Conservation (phyloP, 2,329 filamentous ascomycete species). For the Drechmeria coniospora region DNA sequence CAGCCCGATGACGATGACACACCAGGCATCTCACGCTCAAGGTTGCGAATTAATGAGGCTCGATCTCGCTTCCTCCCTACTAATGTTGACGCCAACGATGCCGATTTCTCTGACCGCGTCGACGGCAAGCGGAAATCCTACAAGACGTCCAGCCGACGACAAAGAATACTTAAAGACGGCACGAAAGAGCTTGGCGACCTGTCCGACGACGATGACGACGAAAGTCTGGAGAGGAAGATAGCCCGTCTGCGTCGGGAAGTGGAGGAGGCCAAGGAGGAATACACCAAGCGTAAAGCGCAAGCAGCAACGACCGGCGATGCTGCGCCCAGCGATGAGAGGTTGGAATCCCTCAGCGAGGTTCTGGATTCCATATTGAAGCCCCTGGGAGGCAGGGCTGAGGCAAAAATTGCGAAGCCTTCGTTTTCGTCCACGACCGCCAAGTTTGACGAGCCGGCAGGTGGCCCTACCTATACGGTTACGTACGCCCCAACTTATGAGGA, state of each 20-base stretch:
- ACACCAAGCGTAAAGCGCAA: slow-evolving; percentile 36
- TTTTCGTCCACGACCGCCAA: slow-evolving; percentile 6
- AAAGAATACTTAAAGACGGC: slow-evolving; percentile 46
- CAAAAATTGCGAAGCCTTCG: slow-evolving; percentile 5
- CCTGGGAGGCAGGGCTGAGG: slow-evolving; percentile 5
- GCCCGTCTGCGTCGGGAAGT: slow-evolving; percentile 72
- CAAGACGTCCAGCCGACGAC: slow-evolving; percentile 53
- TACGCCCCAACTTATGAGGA: slow-evolving; percentile 51
- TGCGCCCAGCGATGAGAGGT: slow-evolving; percentile 12
- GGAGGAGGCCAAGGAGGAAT: slow-evolving; percentile 53
- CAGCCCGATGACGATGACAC: slow-evolving; percentile 48
- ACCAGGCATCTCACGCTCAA: slow-evolving; percentile 58
- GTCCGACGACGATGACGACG: slow-evolving; percentile 62
- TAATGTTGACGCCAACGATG: slow-evolving; percentile 59
- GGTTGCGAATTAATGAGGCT: slow-evolving; percentile 63
- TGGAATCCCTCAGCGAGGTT: slow-evolving; percentile 55
- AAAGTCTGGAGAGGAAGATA: slow-evolving; percentile 63
- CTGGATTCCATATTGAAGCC: slow-evolving; percentile 47
- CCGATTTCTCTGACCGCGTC: slow-evolving; percentile 83
- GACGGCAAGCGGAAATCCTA: slow-evolving; percentile 73
- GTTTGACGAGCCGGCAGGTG: slow-evolving; percentile 10
- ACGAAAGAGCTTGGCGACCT: slow-evolving; percentile 56
- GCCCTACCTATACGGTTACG: slow-evolving; percentile 46
- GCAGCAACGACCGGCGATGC: slow-evolving; percentile 35
- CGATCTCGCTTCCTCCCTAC: slow-evolving; percentile 64